Percentiles rank a stretch among this genome's conserved stretches.
phyloP scores from a whole-genome alignment of 1,284 basidiomycete species.

The Austroboletus novae-zelandiae region DNA sequence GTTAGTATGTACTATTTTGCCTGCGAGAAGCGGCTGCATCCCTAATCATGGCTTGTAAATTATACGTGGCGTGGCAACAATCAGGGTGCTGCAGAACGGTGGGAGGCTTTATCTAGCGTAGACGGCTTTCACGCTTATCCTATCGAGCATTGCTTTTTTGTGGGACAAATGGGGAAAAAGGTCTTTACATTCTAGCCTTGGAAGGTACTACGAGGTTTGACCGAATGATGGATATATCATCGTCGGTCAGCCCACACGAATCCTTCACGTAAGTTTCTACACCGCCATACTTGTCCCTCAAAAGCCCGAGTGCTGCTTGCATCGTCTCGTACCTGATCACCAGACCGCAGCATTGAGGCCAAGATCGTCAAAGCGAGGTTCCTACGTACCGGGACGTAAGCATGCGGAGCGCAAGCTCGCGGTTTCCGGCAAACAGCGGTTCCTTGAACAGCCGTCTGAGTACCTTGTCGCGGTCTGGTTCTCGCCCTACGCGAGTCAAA shows the following conservation, averaged over 20 bases:
- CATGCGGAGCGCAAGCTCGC: conserved; percentile 73
- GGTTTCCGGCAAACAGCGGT: conserved; percentile 67
- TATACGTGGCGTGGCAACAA: too few relatives aligned
- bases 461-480: conserved; percentile 67
- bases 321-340: conserved; percentile 62
- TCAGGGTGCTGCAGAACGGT: too few relatives aligned
- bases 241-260: conserved; percentile 52
- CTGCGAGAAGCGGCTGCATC: too few relatives aligned
- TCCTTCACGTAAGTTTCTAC: conserved; percentile 59
- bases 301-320: conserved; percentile 58
- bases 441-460: conserved; percentile 64
- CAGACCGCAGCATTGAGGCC: background rate
- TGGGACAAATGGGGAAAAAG: background rate
- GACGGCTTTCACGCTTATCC: background rate
- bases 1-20: too few relatives aligned
- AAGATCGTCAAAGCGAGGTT: background rate
- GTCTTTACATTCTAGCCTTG: conserved; percentile 31
- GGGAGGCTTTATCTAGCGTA: too few relatives aligned
- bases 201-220: conserved; percentile 51
- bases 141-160: background rate
- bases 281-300: conserved; percentile 65
- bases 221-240: conserved; percentile 58
- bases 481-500: conserved; percentile 70
- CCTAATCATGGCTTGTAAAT: too few relatives aligned
- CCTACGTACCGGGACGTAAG: conserved; percentile 61